A percentile compares a stretch with the other conserved stretches of the same genome.
phyloP scores from a whole-genome alignment of 495 filamentous ascomycete genomes.

The Annulohypoxylon stygium region DNA sequence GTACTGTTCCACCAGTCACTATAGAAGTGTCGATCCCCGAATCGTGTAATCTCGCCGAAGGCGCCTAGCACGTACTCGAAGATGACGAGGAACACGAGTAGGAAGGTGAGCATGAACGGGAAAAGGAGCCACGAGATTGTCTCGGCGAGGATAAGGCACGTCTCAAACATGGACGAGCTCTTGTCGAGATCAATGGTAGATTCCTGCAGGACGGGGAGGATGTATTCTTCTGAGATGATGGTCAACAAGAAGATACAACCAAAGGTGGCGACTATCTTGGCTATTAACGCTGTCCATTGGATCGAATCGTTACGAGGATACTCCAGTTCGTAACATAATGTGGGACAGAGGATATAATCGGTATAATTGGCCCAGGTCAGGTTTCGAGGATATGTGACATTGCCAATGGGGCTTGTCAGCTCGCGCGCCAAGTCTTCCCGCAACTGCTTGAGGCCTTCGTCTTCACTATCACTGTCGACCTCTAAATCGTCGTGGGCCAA shows the following conservation, averaged over 20 bases:
- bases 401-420: constrained; percentile 88
- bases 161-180: constrained; percentile 71
- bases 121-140: constrained; percentile 95
- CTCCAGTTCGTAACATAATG: constrained; percentile 96
- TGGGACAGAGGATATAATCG: constrained; percentile 93
- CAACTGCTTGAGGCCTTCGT: constrained; percentile 71
- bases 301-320: constrained; percentile 84
- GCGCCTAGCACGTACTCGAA: constrained; percentile 97
- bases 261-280: constrained; percentile 90
- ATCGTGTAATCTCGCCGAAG: constrained; percentile 93
- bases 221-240: constrained; percentile 93
- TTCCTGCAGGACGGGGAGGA: constrained; percentile 87
- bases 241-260: constrained; percentile 97
- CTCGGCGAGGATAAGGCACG: constrained; percentile 84
- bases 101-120: constrained; percentile 96
- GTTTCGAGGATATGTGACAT: constrained; percentile 91
- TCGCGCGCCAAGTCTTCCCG: constrained; percentile 92
- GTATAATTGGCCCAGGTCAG: constrained; percentile 83
- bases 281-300: constrained; percentile 84
- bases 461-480: constrained; percentile 51
- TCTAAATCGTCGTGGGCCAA: constrained; percentile 46
- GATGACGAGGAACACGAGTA: constrained; percentile 95
- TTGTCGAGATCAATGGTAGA: constrained; percentile 75
- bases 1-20: constrained; percentile 95
- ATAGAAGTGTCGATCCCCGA: constrained; percentile 96